Conservation (phyloP, 345 rosid genomes). For the Cardamine resedifolia region DNA sequence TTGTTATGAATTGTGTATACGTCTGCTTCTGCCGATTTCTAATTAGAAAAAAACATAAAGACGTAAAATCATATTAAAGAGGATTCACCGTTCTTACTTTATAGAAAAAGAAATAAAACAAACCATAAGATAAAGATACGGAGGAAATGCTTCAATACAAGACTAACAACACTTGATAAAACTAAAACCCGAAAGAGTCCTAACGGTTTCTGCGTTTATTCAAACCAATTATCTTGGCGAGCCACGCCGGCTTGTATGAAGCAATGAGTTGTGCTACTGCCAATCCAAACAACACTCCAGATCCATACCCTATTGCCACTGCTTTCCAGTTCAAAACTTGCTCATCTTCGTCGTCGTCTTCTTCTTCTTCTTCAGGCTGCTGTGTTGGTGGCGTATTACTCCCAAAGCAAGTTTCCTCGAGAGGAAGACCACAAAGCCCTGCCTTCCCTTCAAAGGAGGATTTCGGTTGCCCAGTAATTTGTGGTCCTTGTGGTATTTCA, state of each 20-base stretch:
- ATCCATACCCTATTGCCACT: constrained; percentile 13
- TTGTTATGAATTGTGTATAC: not conserved
- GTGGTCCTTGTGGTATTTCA: constrained; percentile 30
- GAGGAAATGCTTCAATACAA: too few relatives aligned
- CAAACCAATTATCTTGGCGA: not conserved
- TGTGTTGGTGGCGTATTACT: not conserved
- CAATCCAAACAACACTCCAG: constrained; percentile 21
- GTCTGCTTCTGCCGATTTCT: not conserved
- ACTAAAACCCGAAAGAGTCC: not conserved
- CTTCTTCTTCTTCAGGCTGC: not conserved
- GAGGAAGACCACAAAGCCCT: constrained; percentile 32
- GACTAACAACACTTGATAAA: too few relatives aligned
- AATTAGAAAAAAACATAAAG: too few relatives aligned
- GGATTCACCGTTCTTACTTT: too few relatives aligned
- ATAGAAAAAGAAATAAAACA: too few relatives aligned
- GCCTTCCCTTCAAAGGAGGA: constrained; percentile 21
- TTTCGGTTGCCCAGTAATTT: constrained; percentile 3
- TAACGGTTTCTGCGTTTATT: not conserved
- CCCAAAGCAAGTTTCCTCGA: not conserved
- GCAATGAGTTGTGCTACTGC: constrained; percentile 17
- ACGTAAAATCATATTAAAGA: too few relatives aligned
- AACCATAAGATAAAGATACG: too few relatives aligned
- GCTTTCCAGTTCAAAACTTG: constrained; percentile 7
- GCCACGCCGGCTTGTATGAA: constrained; percentile 21
- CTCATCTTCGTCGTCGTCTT: too few relatives aligned